Evolutionary conservation across 2,329 filamentous ascomycete genomes (phyloP), one percentile per base, ranked within the genome.

Genomic region (Emmonsiellopsis sp.): DNA sequence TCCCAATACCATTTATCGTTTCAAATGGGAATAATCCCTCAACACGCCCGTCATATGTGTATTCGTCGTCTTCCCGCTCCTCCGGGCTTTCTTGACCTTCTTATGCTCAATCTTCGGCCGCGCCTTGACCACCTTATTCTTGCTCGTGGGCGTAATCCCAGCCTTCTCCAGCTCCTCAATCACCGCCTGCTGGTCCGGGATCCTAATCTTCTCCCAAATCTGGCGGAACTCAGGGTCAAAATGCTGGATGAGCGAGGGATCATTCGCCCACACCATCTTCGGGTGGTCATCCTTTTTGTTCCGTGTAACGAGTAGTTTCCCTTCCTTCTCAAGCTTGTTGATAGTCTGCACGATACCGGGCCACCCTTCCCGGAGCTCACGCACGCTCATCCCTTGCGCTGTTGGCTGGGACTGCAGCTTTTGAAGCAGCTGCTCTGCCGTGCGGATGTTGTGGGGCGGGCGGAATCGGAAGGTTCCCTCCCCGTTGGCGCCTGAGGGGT

Each of bases 311-410:
- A 97, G 78, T 45, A 97, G 78, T 68, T 86, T 85, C 64, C 91
- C 85, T 66, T 87, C 81, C 42, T 72, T 72, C 74, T 96, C 92
- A 50, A 98, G 78, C 60, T 81, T 77, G 57, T 86, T 81, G 66
- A 98, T 86, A 8, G 86, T 81, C 17, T 85, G 81, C 56, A 91
- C 84, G 64, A 89, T 94, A 62, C 86, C 85, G 27, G 86, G 84
- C 93, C 93, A 98, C 58, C 93, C 93, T 67, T 98, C 93, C 71
- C 95, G 95, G 57, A 98, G 80, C 63, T 96, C 90, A 68, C 89
- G 90, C 57, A 97, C 88, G 39, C 79, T 79, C 52, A 97, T 81
- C 10, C 88, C 89, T 59, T 86, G 83, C 1, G 88, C 87, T 55
- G 90, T 90, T 51, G 82, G 83, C 71, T 91, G 90, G 52, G 79